Evolutionary conservation across 2,329 filamentous ascomycete genomes (phyloP).

Genomic region (Alternaria sp.): DNA sequence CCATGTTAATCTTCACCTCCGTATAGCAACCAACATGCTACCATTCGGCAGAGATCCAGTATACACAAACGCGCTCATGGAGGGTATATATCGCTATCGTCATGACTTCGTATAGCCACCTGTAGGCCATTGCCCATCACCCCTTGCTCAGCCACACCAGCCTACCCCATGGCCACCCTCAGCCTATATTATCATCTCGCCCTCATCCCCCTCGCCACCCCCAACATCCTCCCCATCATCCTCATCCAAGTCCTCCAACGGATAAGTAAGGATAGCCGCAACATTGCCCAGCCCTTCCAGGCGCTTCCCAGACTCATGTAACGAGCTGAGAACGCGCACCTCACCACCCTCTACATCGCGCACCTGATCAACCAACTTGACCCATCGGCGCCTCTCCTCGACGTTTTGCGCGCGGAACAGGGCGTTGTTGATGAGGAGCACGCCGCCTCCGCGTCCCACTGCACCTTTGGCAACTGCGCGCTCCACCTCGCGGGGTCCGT

Average conservation of each 20-base stretch:
- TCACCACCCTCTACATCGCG: conserved; percentile 82
- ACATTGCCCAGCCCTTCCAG: conserved; percentile 86
- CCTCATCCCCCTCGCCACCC: conserved; percentile 21
- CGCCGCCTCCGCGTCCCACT: conserved; percentile 84
- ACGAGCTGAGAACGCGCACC: conserved; percentile 85
- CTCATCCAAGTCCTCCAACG: conserved; percentile 81
- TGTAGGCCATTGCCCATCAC: background rate
- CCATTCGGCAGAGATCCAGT: accelerated
- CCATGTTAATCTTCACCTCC: too few species aligned
- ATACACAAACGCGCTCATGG: background rate
- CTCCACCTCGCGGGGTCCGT: conserved; percentile 83
- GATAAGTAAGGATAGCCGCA: conserved; percentile 89
- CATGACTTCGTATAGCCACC: background rate
- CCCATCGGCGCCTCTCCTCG: conserved; percentile 78
- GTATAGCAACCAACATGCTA: too few species aligned
- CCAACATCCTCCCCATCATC: conserved; percentile 48
- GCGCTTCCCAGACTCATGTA: conserved; percentile 90
- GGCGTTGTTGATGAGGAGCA: conserved; percentile 84
- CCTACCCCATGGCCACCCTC: background rate
- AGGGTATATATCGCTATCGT: background rate
- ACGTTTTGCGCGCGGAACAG: conserved; percentile 87
- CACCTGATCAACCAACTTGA: conserved; percentile 87
- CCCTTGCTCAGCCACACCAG: background rate
- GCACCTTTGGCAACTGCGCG: conserved; percentile 86
- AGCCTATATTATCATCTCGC: conserved; percentile 40